phyloP scores from a whole-genome alignment of 106 monocot genomes.

The Acanthochlamys bracteata region DNA sequence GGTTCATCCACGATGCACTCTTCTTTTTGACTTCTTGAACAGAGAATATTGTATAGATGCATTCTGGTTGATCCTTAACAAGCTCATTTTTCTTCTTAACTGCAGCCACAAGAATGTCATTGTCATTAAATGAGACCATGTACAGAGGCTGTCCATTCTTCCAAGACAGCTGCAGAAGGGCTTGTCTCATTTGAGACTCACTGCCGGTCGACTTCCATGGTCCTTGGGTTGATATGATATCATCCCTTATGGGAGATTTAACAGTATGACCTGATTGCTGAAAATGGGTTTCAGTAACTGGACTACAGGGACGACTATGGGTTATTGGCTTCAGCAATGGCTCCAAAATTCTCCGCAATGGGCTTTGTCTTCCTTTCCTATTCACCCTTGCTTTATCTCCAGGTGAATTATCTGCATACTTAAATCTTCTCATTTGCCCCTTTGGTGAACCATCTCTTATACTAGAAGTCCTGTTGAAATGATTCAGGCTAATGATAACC shows the following conservation, averaged over 20 bases:
- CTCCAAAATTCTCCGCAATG: conserved; percentile 63
- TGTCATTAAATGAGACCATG: conserved; percentile 63
- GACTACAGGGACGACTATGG: conserved; percentile 6
- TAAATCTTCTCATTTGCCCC: neutral
- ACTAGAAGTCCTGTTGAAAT: conserved; percentile 37
- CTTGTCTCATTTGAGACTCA: conserved; percentile 30
- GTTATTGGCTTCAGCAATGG: conserved; percentile 55
- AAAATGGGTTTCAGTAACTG: conserved; percentile 1
- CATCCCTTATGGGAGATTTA: conserved; percentile 11
- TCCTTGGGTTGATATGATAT: neutral
- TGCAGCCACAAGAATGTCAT: conserved; percentile 67
- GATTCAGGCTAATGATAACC: neutral
- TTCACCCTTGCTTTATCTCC: conserved; percentile 24
- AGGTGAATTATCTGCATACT: conserved; percentile 13
- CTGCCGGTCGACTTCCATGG: neutral
- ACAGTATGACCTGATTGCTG: neutral
- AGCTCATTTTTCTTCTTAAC: conserved; percentile 26
- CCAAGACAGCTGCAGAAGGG: conserved; percentile 73
- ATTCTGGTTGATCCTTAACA: conserved; percentile 23
- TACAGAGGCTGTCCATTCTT: conserved; percentile 70
- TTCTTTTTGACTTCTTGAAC: conserved; percentile 67
- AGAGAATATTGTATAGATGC: conserved; percentile 53
- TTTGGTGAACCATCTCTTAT: conserved; percentile 20
- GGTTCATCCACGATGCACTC: conserved; percentile 48
- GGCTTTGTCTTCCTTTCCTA: conserved; percentile 33